Base-by-base conservation (phyloP, 2,329 filamentous ascomycete species). In the Penicillium paneum region DNA sequence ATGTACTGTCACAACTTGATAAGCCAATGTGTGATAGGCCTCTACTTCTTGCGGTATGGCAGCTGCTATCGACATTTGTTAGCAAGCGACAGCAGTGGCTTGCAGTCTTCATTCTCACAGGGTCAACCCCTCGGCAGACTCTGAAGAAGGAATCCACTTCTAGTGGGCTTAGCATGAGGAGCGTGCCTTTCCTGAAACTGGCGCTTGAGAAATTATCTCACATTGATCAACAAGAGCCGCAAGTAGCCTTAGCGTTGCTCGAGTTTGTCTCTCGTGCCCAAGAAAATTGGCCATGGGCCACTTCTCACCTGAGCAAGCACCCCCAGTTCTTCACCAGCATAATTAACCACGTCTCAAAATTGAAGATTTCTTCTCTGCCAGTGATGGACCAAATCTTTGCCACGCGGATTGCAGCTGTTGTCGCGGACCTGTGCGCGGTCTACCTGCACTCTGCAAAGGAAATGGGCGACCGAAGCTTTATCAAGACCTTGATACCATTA, bases 241-340 rank as follows among this genome's bases (percentile, higher is more conserved):
- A 78, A 32, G 83, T 91, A 58, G 84, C 87, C 4, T 77, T 91
- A 21, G 85, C 89, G 0, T 85, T 97, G 64, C 79, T 99, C 15
- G 87, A 93, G 64, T 97, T 97, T 70, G 84, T 97, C 35, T 86
- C 90, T 2, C 85, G 89, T 3, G 90, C 93, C 5, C 92, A 97
- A 68, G 94, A 96, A 71, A 90, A 91, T 68, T 97, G 93, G 93
- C 89, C 92, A 1, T 96, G 93, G 90, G 92, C 91, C 1, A 91
- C 95, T 53, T 87, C 90, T 53, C 86, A 88, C 36, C 77, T 96
- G 34, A 84, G 88, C 57, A 86, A 86, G 55, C 89, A 96, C 64
- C 81, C 83, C 0, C 78, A 79, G 0, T 93, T 96, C 65, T 81
- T 97, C 53, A 79, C 84, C 39, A 83, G 84, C 52, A 80, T 96